Evolutionary conservation across 202 grass and related monocot genomes (phyloP).

Genomic region (Carex arenaria): DNA sequence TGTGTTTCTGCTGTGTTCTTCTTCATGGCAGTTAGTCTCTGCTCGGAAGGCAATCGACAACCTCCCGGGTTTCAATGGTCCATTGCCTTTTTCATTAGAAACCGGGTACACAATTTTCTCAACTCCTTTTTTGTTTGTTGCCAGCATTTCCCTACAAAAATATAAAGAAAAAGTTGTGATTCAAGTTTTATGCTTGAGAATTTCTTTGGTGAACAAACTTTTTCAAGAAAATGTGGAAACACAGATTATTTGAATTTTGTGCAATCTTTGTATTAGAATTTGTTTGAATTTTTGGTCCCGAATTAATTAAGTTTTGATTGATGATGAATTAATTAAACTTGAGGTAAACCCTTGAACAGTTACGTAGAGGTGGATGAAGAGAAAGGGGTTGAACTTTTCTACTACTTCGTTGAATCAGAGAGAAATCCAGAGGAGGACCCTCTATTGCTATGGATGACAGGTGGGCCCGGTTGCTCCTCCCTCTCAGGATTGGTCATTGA

Average conservation of each 20-base stretch:
- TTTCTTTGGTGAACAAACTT: background rate
- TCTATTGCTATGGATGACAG: slow-evolving; percentile 47
- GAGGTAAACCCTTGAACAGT: background rate
- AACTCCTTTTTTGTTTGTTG: no score
- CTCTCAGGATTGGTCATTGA: slow-evolving; percentile 39
- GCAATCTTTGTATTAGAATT: background rate
- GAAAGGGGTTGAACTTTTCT: slow-evolving; percentile 47
- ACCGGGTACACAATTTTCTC: background rate
- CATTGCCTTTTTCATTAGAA: slow-evolving; percentile 26
- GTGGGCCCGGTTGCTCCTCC: slow-evolving; percentile 47
- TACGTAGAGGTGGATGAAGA: slow-evolving; percentile 49
- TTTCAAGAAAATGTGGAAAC: no score
- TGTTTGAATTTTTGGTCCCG: background rate
- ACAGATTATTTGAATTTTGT: no score
- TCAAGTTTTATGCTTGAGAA: no score
- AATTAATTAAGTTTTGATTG: background rate
- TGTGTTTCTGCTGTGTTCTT: background rate
- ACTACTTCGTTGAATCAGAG: slow-evolving; percentile 53
- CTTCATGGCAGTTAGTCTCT: background rate
- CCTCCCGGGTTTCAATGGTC: slow-evolving; percentile 42
- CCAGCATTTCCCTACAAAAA: no score
- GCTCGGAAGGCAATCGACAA: background rate
- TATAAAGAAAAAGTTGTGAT: no score
- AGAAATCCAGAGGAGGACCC: slow-evolving; percentile 31
- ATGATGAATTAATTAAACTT: background rate